These are phyloP conservation scores for Leishmania turanica DNA, from an alignment of 208 protist species.

Conservation along the genomic window DNA sequence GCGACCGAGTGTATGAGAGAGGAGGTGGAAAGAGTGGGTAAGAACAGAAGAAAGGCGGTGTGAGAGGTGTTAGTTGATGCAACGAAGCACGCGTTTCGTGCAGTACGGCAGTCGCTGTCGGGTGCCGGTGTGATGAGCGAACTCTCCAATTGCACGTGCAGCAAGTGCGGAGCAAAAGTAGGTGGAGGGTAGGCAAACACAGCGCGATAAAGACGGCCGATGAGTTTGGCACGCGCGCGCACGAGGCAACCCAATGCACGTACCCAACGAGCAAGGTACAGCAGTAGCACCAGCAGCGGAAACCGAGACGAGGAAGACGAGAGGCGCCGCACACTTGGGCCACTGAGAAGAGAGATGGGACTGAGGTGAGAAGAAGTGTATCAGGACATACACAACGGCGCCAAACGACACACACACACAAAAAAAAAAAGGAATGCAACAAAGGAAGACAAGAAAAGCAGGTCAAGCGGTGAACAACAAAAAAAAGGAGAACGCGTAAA, in stretches of 20 bases:
- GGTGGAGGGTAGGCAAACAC: background rate
- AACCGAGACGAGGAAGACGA: background rate
- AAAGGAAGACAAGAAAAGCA: too few relatives aligned
- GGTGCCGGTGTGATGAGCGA: background rate
- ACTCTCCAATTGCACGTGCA: background rate
- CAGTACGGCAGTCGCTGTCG: too few relatives aligned
- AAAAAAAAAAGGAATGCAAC: background rate
- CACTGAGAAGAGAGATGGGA: background rate
- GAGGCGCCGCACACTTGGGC: background rate
- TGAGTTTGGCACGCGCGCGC: background rate
- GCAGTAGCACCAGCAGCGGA: background rate
- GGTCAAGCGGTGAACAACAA: background rate
- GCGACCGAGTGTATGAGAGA: constrained; percentile 8
- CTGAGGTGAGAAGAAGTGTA: background rate
- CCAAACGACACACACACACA: background rate
- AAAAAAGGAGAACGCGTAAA: background rate
- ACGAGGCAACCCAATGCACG: background rate
- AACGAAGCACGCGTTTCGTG: background rate
- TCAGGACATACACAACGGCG: background rate
- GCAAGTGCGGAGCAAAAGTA: background rate
- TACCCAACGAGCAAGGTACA: background rate
- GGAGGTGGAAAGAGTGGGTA: background rate
- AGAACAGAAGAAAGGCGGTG: background rate
- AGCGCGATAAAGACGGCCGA: background rate
- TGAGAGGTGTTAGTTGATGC: background rate